phyloP scores from a whole-genome alignment of 768 basidiomycete species.

The Asterophora parasitica region DNA sequence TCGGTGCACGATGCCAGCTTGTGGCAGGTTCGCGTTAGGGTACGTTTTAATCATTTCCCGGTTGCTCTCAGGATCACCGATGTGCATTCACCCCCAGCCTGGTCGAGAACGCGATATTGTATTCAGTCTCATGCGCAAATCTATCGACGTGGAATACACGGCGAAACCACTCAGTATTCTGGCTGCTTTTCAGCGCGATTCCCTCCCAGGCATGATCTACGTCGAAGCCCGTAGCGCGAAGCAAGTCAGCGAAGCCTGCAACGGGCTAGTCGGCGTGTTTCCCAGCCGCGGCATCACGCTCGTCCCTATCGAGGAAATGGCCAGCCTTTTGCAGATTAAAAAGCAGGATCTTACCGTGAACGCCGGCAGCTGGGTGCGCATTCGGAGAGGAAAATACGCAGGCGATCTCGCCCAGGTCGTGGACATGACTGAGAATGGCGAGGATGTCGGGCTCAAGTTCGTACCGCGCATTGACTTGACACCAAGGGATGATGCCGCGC shows the following conservation, averaged over 20 bases:
- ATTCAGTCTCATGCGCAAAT: conserved; percentile 92
- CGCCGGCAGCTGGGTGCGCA: conserved; percentile 91
- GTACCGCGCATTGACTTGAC: conserved; percentile 97
- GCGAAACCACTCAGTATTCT: conserved; percentile 78
- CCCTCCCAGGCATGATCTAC: conserved; percentile 92
- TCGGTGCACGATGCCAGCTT: conserved; percentile 92
- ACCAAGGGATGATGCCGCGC: conserved; percentile 71
- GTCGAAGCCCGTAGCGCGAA: conserved; percentile 89
- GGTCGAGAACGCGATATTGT: conserved; percentile 92
- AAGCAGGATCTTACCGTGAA: conserved; percentile 84
- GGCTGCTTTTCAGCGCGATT: conserved; percentile 95
- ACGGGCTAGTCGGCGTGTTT: conserved; percentile 92
- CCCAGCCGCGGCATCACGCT: conserved; percentile 74
- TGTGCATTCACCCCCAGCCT: conserved; percentile 41
- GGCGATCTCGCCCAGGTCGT: conserved; percentile 95
- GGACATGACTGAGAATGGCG: conserved; percentile 89
- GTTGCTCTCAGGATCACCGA: neutral
- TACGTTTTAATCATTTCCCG: conserved; percentile 27
- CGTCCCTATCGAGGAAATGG: conserved; percentile 98
- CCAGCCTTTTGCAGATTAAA: conserved; percentile 91
- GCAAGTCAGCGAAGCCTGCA: conserved; percentile 79
- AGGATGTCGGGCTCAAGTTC: conserved; percentile 89
- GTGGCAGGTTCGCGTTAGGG: conserved; percentile 95
- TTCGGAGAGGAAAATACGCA: conserved; percentile 88
- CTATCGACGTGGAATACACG: conserved; percentile 77